Percentiles rank a stretch among this genome's conserved stretches.
Conservation (phyloP, 805 yeast species). For the Pichia exigua region DNA sequence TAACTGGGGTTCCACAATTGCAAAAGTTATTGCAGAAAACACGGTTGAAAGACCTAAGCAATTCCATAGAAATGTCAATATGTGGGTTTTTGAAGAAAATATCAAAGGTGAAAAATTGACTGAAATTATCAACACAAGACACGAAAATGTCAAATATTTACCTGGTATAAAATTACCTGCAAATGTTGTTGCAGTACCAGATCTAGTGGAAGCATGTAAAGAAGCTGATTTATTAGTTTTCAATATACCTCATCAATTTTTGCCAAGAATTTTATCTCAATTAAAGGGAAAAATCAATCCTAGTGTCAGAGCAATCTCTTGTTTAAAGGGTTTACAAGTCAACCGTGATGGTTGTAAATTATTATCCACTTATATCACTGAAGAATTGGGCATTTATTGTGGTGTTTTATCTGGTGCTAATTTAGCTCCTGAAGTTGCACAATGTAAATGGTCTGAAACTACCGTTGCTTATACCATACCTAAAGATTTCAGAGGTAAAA, state of each 20-base stretch:
- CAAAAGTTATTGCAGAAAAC: slow-evolving; percentile 91
- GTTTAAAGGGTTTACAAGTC: slow-evolving; percentile 93
- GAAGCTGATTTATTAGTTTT: slow-evolving; percentile 84
- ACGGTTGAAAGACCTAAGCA: slow-evolving; percentile 61
- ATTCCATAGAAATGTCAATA: slow-evolving; percentile 68
- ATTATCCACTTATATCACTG: slow-evolving; percentile 70
- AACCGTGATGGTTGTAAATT: slow-evolving; percentile 77
- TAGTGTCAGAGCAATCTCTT: slow-evolving; percentile 79
- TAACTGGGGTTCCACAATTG: slow-evolving; percentile 97
- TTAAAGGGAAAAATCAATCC: slow-evolving; percentile 69
- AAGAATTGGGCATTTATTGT: slow-evolving; percentile 78
- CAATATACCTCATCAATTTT: slow-evolving; percentile 96
- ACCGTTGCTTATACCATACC: slow-evolving; percentile 88
- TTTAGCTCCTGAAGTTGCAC: slow-evolving; percentile 94
- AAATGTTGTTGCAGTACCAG: slow-evolving; percentile 87
- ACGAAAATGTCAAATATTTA: slow-evolving; percentile 90
- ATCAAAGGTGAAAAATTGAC: slow-evolving; percentile 75
- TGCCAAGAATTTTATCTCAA: slow-evolving; percentile 67
- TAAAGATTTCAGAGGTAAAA: slow-evolving; percentile 55
- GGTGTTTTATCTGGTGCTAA: slow-evolving; percentile 98
- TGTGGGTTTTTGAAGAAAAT: slow-evolving; percentile 96
- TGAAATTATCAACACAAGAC: slow-evolving; percentile 80
- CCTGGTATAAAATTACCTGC: slow-evolving; percentile 82
- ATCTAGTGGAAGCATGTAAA: slow-evolving; percentile 62
- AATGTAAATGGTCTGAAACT: slow-evolving; percentile 94